Base-by-base conservation (phyloP, 2,329 filamentous ascomycete species). In the Ceratocystis alfenasii region DNA sequence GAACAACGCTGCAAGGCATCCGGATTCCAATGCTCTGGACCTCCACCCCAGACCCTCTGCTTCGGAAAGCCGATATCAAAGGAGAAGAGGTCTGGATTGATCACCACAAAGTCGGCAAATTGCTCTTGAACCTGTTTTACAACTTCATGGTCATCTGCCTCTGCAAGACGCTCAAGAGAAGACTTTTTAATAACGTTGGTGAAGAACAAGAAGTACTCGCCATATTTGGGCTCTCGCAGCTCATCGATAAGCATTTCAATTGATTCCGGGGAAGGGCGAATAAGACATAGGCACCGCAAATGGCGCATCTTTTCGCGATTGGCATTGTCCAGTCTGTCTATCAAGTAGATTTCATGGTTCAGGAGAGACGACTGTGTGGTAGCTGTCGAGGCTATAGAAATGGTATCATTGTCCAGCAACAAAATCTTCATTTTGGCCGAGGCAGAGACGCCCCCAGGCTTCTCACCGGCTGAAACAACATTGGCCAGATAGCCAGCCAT, bases 131-230 rank as follows among this genome's bases (percentile, higher is more conserved):
- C 88, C 12, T 85, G 81, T 73, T 92, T 95, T 69, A 99, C 93
- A 45, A 99, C 90, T 76, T 99, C 95, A 73, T 99, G 91, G 71
- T 96, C 92, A 74, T 99, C 94, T 30, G 94, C 92, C 79, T 99
- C 95, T 44, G 94, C 94, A 55, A 99, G 80, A 55, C 94, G 85
- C 75, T 99, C 94, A 28, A 99, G 80, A 0, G 93, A 89, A 1
- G 94, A 97, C 76, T 99, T 99, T 76, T 95, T 95, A 73, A 94
- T 87, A 67, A 99, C 88, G 74, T 99, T 99, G 79, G 91, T 97
- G 75, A 99, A 96, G 76, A 95, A 96, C 66, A 99, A 83, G 73
- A 95, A 86, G 76, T 99, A 99, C 78, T 99, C 94, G 70, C 94
- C 93, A 72, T 99, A 99, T 74, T 92, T 96, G 3, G 94, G 95